Base-by-base conservation (phyloP, 192 early-diverging fungal species). In the Pilobolus umbonatus region DNA sequence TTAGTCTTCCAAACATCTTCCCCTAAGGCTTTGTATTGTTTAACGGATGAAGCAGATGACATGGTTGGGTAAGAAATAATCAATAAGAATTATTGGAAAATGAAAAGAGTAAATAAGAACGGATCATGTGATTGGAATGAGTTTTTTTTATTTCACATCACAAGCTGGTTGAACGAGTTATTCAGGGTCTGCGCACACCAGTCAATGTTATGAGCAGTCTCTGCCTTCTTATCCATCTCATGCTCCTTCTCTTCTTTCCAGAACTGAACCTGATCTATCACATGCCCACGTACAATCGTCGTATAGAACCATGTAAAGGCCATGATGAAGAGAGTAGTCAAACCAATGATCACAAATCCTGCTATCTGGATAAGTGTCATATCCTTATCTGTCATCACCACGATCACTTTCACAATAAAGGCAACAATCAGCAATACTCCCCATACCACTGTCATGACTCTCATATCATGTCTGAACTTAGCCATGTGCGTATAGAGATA, bases 1-100 rank as follows among this genome's bases (percentile, higher is more conserved):
- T 84, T 87, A 65, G 82, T 89, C 67, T 93, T 95, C 94, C 94
- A 98, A 12, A 95, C 82, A 50, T 98, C 96, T 25, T 98, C 94
- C 43, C 95, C 95, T n/a, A 88, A 66, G 0, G 80, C 48, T 72
- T 87, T 88, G 76, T 85, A 85, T 51, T 86, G 88, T 55, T 86
- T 87, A 11, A 81, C 71, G 22, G 50, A 34, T 42, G 56, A 21
- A 30, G 57, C 39, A 31, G 61, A 46, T 12, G 63, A 35, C 64
- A 71, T 64, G 8, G 26, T 38, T 21, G 24, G 7, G 31, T 53
- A 9, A 24, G 11, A 17, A n/a, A 43, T 17, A 17, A 43, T 43
- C 6, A 1, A n/a, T 31, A 17, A 31, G 19, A 17, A 19, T 17
- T 5, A 11, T 10, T 24, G 19, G 14, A 54, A 24, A 53, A 19